Base-by-base conservation (phyloP, 768 basidiomycete species). In the Cystobasidium onofrii region DNA sequence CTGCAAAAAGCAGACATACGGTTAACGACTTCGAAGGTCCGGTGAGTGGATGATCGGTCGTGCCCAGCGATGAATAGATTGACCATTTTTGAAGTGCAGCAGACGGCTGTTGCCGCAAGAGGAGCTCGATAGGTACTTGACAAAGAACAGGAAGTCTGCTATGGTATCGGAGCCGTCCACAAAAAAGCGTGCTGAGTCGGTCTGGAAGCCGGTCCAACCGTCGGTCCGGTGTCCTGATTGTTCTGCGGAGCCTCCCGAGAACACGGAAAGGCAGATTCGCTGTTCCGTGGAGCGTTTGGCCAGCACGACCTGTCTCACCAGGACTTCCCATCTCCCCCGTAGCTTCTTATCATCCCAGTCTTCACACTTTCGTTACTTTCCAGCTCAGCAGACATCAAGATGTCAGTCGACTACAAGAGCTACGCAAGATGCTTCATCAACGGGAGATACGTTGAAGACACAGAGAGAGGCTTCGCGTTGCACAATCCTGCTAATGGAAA, bases 401-500 rank as follows among this genome's bases (percentile, higher is more conserved):
- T 60, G 57, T 12, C 33, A 15, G 27, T 60, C 57, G 57, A 60
- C 57, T 60, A 60, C 57, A 29, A 60, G 27, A 34, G 29, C 33
- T 60, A 25, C 31, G 57, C 57, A 12, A 27, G 57, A 27, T 60
- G 57, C 20, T 60, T 60, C 57, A 34, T 60, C 57, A 60, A 60
- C 20, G 57, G 57, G 4, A 4, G 31, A 29, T 60, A 29, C 27
- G 57, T 60, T 29, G 57, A 60, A 34, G 33, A 34, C 17, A 60
- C 57, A 4, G 57, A 60, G 20, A 25, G 57, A 29, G 57, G 57
- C 1, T 75, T 76, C 69, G 12, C 36, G 25, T 65, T 77, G 12
- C 1, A 44, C 46, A 75, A 75, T 69, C 75, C 76, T 23, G 39
- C 72, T 1, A 75, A 29, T 18, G 76, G 60, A 20, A 52, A 73